Conservation (phyloP, 257 asterid genomes). For the Lantana camara region DNA sequence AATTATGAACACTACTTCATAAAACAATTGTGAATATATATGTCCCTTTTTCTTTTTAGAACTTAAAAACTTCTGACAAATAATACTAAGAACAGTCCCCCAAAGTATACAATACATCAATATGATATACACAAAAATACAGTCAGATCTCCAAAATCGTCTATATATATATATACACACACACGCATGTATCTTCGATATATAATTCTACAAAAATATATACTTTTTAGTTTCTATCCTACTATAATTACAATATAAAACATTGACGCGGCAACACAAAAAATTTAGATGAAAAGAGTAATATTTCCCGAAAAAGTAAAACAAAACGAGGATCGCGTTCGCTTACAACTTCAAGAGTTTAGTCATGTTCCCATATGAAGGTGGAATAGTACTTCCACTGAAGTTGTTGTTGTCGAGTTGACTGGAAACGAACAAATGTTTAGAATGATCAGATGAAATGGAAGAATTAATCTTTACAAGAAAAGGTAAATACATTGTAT, state of each 20-base stretch:
- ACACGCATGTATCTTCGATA: no score
- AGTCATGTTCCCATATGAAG: slow-evolving; percentile 73
- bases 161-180: no score
- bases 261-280: no score
- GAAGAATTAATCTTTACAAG: slow-evolving; percentile 10
- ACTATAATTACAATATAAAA: no score
- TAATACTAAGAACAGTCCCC: no score
- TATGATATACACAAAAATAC: no score
- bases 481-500: slow-evolving; percentile 12
- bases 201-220: no score
- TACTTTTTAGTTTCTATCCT: no score
- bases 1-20: slow-evolving; percentile 17
- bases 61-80: neutral
- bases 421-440: slow-evolving; percentile 40
- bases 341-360: slow-evolving; percentile 79
- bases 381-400: slow-evolving; percentile 64
- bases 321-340: slow-evolving; percentile 16
- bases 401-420: slow-evolving; percentile 91
- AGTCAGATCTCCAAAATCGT: no score
- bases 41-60: slow-evolving; percentile 2
- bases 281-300: neutral
- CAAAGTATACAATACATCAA: no score
- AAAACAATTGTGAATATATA: slow-evolving; percentile 6
- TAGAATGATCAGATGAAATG: neutral
- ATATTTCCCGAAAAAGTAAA: slow-evolving; percentile 4